Conservation (phyloP, 441 rosid genomes). For the Manihot esculenta region DNA sequence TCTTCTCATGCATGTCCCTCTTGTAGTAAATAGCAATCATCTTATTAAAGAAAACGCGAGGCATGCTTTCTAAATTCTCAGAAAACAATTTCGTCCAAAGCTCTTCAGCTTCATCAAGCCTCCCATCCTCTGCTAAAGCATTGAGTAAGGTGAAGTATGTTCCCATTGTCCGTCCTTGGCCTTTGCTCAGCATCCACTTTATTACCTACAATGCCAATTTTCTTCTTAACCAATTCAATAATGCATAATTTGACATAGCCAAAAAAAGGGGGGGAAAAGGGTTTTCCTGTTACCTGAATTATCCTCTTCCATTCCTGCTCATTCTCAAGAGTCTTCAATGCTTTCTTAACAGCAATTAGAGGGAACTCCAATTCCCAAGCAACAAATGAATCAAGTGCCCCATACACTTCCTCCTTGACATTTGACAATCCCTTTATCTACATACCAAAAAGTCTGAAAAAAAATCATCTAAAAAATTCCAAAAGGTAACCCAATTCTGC, state of each 20-base stretch:
- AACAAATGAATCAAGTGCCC: slow-evolving; percentile 90
- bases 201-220: slow-evolving; percentile 53
- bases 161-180: slow-evolving; percentile 93
- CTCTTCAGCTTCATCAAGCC: slow-evolving; percentile 92
- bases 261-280: neutral
- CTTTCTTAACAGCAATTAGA: slow-evolving; percentile 84
- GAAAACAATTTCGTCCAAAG: slow-evolving; percentile 77
- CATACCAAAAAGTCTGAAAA: slow-evolving; percentile 9
- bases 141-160: slow-evolving; percentile 71
- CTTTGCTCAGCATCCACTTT: slow-evolving; percentile 99
- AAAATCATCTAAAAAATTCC: slow-evolving; percentile 9
- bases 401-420: slow-evolving; percentile 91
- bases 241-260: neutral
- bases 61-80: slow-evolving; percentile 62
- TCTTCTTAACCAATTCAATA: neutral
- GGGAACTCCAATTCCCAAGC: slow-evolving; percentile 99
- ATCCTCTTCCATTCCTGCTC: slow-evolving; percentile 91
- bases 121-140: slow-evolving; percentile 85
- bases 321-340: slow-evolving; percentile 70
- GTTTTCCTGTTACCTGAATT: slow-evolving; percentile 56
- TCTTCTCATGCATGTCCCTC: slow-evolving; percentile 75
- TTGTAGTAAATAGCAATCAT: slow-evolving; percentile 74
- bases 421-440: slow-evolving; percentile 74
- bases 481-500: slow-evolving; percentile 13
- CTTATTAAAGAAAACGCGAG: slow-evolving; percentile 74